Conservation (phyloP, 2,329 filamentous ascomycete genomes). For the Amauroascus niger region DNA sequence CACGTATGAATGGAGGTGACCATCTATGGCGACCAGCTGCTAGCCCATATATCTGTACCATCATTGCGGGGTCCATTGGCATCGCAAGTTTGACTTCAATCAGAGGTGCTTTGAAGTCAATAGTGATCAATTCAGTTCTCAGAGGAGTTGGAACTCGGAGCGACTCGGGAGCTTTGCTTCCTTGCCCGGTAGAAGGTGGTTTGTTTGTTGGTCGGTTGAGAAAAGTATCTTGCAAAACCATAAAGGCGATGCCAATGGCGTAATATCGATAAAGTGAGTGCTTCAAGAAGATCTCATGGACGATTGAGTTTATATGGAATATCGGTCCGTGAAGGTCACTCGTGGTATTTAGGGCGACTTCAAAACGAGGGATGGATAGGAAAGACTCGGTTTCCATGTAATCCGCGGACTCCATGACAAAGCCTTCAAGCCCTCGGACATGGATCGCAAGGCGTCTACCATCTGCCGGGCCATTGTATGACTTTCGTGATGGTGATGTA, state of each 20-base stretch:
- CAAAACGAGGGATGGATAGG: slow-evolving; percentile 73
- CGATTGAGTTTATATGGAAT: slow-evolving; percentile 73
- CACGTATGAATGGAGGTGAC: slow-evolving; percentile 69
- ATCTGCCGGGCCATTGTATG: slow-evolving; percentile 48
- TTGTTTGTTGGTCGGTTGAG: not conserved
- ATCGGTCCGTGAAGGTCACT: slow-evolving; percentile 81
- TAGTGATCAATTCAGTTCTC: slow-evolving; percentile 58
- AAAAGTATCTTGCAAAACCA: slow-evolving; percentile 64
- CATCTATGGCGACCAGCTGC: slow-evolving; percentile 79
- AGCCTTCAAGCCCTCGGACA: slow-evolving; percentile 73
- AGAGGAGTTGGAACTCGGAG: slow-evolving; percentile 13
- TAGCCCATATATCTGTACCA: slow-evolving; percentile 77
- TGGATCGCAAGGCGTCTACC: slow-evolving; percentile 74
- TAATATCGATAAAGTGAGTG: slow-evolving; percentile 95
- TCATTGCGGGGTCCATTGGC: slow-evolving; percentile 79
- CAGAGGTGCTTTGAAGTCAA: slow-evolving; percentile 72
- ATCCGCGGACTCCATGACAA: slow-evolving; percentile 79
- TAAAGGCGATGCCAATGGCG: slow-evolving; percentile 68
- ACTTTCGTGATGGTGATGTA: slow-evolving; percentile 38
- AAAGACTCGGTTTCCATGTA: slow-evolving; percentile 80
- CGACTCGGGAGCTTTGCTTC: not conserved
- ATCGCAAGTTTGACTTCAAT: slow-evolving; percentile 82
- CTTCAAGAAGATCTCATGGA: slow-evolving; percentile 68
- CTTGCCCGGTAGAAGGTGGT: not conserved
- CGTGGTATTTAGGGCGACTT: slow-evolving; percentile 72